phyloP scores from a whole-genome alignment of 176 grass and related monocot species.

The Aegilops umbellulata region DNA sequence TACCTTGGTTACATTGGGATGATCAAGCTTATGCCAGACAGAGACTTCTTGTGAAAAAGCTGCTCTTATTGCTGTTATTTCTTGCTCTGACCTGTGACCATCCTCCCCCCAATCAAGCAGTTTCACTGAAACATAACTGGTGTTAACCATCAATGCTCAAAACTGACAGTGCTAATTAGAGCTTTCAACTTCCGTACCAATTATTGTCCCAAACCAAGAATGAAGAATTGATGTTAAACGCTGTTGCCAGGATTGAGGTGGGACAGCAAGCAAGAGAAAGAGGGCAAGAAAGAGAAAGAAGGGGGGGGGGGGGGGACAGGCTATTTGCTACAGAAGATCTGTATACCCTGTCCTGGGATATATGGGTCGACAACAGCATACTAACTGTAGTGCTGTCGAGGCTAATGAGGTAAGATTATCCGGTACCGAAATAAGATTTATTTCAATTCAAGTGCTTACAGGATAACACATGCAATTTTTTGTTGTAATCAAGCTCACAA shows the following conservation, averaged over 20 bases:
- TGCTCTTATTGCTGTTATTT: conserved; percentile 51
- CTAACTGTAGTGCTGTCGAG: not conserved
- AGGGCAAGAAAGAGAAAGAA: too few species aligned
- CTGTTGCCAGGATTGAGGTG: not conserved
- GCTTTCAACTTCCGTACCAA: not conserved
- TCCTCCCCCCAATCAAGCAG: conserved; percentile 96
- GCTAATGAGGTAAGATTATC: not conserved
- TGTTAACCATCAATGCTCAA: not conserved
- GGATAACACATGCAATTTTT: too few species aligned
- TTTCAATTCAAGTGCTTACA: too few species aligned
- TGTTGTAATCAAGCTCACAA: too few species aligned
- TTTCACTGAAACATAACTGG: conserved; percentile 62
- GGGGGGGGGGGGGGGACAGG: not conserved
- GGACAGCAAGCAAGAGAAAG: not conserved
- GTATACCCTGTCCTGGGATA: not conserved
- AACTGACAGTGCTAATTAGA: not conserved
- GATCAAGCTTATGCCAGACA: conserved; percentile 98
- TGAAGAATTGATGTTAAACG: not conserved
- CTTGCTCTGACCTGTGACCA: conserved; percentile 76
- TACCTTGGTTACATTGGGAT: conserved; percentile 99
- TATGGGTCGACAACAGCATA: not conserved
- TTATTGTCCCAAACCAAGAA: not conserved
- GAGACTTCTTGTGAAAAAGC: conserved; percentile 92
- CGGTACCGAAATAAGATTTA: too few species aligned
- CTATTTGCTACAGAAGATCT: not conserved